phyloP scores from a whole-genome alignment of 1,284 basidiomycete genomes.

The Pulveroboletus sp. region DNA sequence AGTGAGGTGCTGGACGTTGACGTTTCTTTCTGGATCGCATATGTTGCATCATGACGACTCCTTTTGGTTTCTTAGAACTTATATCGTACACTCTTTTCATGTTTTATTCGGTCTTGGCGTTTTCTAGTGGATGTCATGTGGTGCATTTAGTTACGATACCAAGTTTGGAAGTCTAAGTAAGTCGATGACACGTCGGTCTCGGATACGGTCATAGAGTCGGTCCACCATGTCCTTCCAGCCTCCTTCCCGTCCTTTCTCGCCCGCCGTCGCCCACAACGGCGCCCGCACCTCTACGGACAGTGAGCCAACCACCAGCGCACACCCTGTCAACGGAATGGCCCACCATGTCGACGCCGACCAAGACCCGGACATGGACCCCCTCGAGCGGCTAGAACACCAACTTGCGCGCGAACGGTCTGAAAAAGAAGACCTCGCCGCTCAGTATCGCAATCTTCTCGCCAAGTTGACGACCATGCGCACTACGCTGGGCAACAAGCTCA shows the following conservation, averaged over 20 bases:
- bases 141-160: not conserved
- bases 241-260: constrained; percentile 29
- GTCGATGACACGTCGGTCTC: constrained; percentile 10
- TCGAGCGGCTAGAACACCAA: constrained; percentile 57
- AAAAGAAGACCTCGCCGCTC: constrained; percentile 80
- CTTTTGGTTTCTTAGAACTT: not conserved
- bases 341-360: constrained; percentile 22
- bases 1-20: not conserved
- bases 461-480: constrained; percentile 94
- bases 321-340: constrained; percentile 13
- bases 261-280: constrained; percentile 17
- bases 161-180: constrained; percentile 14
- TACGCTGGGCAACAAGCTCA: constrained; percentile 90
- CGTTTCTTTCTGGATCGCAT: not conserved
- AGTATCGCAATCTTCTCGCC: constrained; percentile 84
- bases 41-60: not conserved
- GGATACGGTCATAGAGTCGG: not conserved
- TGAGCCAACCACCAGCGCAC: constrained; percentile 18
- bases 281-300: constrained; percentile 33
- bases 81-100: not conserved
- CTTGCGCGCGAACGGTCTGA: constrained; percentile 70
- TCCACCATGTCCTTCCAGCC: constrained; percentile 19
- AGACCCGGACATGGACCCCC: constrained; percentile 42
- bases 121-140: constrained; percentile 39
- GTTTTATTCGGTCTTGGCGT: not conserved